These are phyloP conservation scores for Penicillium sp. DNA, from an alignment of 2,329 filamentous ascomycete genomes.

Conservation along the genomic window DNA sequence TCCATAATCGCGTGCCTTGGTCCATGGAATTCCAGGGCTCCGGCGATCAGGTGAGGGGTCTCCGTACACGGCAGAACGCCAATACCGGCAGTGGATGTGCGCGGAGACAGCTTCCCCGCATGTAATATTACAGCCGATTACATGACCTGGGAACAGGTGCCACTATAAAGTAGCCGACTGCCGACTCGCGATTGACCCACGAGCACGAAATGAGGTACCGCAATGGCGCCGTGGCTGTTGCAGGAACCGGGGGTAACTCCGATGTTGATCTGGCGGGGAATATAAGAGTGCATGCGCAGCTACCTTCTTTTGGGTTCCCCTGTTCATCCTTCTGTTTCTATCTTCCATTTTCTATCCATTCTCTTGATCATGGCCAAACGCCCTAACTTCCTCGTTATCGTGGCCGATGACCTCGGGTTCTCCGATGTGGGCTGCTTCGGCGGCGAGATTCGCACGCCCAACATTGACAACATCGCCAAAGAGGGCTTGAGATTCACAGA, in stretches of 20 bases:
- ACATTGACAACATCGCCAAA: constrained; percentile 55
- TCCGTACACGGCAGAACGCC: neutral
- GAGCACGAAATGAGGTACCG: neutral
- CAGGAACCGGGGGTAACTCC: neutral
- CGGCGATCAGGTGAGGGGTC: neutral
- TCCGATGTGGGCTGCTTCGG: constrained; percentile 60
- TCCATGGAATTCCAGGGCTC: neutral
- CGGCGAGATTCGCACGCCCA: constrained; percentile 60
- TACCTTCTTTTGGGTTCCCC: neutral
- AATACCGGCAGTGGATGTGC: neutral
- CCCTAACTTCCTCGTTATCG: constrained; percentile 60
- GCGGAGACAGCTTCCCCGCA: constrained; percentile 10
- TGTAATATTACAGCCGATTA: constrained; percentile 12
- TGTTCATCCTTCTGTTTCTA: neutral
- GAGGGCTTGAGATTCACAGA: constrained; percentile 61
- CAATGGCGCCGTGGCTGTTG: neutral
- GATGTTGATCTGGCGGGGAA: neutral
- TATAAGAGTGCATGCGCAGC: constrained; percentile 1
- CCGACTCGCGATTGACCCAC: neutral
- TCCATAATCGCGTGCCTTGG: neutral
- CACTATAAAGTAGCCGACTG: neutral
- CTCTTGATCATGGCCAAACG: constrained; percentile 39
- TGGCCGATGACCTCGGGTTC: constrained; percentile 61
- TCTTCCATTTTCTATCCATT: neutral
- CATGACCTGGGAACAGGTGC: neutral